Conservation (phyloP, 306 rosid genomes). For the Phaseolus lunatus region DNA sequence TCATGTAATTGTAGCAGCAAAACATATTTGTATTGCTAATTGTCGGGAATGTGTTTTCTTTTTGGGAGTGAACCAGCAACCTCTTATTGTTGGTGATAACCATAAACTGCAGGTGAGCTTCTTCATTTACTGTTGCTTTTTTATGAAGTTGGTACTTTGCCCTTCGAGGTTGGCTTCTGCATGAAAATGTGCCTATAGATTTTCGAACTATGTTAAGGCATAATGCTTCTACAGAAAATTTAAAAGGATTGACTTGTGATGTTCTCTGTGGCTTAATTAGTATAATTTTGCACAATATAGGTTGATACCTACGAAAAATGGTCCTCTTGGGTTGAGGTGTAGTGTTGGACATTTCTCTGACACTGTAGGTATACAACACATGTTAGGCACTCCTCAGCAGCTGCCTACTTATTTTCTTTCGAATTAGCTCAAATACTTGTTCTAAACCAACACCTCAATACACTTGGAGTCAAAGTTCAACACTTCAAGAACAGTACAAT, state of each 20-base stretch:
- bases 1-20: constrained; percentile 91
- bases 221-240: constrained; percentile 6
- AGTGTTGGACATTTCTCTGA: neutral
- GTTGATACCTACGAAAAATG: neutral
- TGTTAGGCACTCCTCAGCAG: neutral
- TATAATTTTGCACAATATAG: constrained; percentile 7
- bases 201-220: constrained; percentile 21
- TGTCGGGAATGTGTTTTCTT: constrained; percentile 95
- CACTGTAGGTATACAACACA: neutral
- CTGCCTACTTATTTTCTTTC: neutral
- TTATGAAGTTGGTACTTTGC: constrained; percentile 33
- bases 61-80: constrained; percentile 93
- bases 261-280: constrained; percentile 6
- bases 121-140: constrained; percentile 32
- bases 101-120: constrained; percentile 89
- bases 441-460: neutral
- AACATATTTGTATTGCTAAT: constrained; percentile 93
- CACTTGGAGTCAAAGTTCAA: neutral
- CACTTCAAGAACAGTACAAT: neutral
- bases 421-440: neutral
- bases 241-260: constrained; percentile 18
- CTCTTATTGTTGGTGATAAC: constrained; percentile 91
- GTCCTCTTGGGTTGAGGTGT: neutral
- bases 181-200: constrained; percentile 20
- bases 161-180: constrained; percentile 27